A percentile compares a stretch with the other conserved stretches of the same genome.
Evolutionary conservation across 2,329 filamentous ascomycete genomes (phyloP).

Genomic region (Alternaria tenuissima): DNA sequence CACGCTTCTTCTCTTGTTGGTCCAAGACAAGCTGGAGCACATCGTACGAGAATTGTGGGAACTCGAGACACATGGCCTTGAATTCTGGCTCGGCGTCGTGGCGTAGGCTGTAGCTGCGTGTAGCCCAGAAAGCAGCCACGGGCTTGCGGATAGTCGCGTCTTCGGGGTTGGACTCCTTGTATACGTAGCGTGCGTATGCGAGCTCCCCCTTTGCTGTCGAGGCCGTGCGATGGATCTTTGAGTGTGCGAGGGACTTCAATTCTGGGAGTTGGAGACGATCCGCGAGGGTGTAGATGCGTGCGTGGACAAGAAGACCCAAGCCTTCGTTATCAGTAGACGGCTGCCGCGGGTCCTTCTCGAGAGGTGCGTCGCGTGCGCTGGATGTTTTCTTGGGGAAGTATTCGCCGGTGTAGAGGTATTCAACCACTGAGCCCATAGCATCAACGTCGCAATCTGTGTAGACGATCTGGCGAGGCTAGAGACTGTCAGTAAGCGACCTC

Average conservation of each 20-base stretch:
- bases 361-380: conserved; percentile 68
- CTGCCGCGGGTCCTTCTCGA: conserved; percentile 73
- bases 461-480: conserved; percentile 70
- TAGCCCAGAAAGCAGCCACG: conserved; percentile 91
- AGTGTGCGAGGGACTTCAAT: conserved; percentile 79
- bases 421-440: conserved; percentile 79
- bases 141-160: conserved; percentile 80
- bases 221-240: conserved; percentile 91
- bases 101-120: conserved; percentile 78
- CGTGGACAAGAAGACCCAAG: conserved; percentile 85
- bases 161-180: conserved; percentile 74
- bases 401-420: conserved; percentile 85
- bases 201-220: conserved; percentile 90
- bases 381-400: conserved; percentile 76
- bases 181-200: conserved; percentile 89
- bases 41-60: conserved; percentile 91
- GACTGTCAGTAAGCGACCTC: not conserved
- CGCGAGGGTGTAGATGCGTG: conserved; percentile 87
- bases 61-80: conserved; percentile 83
- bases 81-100: conserved; percentile 89
- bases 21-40: conserved; percentile 74
- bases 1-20: conserved; percentile 56
- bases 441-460: conserved; percentile 74
- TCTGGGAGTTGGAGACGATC: conserved; percentile 73
- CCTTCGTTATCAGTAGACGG: conserved; percentile 79